These are phyloP conservation scores for Penicillium argentinense DNA, from an alignment of 495 filamentous ascomycete genomes.

Conservation along the genomic window DNA sequence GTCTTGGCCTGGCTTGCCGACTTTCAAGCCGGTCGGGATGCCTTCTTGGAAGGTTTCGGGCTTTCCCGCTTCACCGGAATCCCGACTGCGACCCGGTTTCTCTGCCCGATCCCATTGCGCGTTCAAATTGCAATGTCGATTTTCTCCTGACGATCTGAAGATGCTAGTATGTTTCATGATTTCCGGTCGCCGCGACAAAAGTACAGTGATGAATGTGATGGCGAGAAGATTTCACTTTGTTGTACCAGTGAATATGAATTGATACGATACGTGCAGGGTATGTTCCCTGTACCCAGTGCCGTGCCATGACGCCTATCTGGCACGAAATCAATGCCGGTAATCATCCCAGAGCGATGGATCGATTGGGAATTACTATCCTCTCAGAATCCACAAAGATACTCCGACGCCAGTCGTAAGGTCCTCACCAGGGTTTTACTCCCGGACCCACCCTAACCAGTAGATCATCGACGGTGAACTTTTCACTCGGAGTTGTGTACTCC, in stretches of 20 bases:
- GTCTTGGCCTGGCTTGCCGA: constrained; percentile 19
- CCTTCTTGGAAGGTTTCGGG: constrained; percentile 12
- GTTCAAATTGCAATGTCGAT: constrained; percentile 11
- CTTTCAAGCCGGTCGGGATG: constrained; percentile 23
- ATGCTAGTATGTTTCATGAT: constrained; percentile 8
- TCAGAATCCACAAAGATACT: neutral
- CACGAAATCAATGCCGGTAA: too few species aligned
- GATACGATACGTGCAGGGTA: too few species aligned
- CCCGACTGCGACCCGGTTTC: constrained; percentile 24
- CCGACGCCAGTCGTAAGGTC: constrained; percentile 11
- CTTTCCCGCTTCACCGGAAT: constrained; percentile 29
- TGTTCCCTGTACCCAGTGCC: too few species aligned
- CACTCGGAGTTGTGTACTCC: constrained; percentile 8
- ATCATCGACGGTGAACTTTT: constrained; percentile 21
- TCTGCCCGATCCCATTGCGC: constrained; percentile 20
- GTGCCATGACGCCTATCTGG: too few species aligned
- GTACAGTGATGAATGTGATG: too few species aligned
- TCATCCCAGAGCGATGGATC: too few species aligned
- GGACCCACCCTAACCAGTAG: constrained; percentile 18
- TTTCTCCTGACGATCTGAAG: constrained; percentile 11
- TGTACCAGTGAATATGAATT: too few species aligned
- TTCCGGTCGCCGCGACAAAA: too few species aligned
- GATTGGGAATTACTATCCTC: neutral
- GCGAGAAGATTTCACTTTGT: too few species aligned
- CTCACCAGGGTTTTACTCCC: constrained; percentile 13